Percentiles rank a stretch among this genome's conserved stretches.
These are phyloP conservation scores for Berkeleyomyces rouxiae DNA, from an alignment of 2,329 filamentous ascomycete genomes.

Conservation along the genomic window DNA sequence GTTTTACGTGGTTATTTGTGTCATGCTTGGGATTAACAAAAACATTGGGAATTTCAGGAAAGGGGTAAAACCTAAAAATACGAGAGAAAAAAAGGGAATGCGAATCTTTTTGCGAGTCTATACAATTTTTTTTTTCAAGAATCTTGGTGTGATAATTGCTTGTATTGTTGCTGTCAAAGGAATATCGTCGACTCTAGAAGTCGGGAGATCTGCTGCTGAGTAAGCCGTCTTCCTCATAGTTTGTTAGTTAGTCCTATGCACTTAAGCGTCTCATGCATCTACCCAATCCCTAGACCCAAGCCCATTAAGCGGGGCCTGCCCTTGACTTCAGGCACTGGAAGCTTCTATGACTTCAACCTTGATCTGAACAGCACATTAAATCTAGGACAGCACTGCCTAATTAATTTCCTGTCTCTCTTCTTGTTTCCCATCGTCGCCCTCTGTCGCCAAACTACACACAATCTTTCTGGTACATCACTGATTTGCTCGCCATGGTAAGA, in stretches of 20 bases:
- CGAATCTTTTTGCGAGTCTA: neutral
- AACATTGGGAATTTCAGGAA: too few species aligned
- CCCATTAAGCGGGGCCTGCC: neutral
- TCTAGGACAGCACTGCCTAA: too few species aligned
- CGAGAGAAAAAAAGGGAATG: too few species aligned
- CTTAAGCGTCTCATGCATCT: neutral
- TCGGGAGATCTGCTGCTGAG: neutral
- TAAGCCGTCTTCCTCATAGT: neutral
- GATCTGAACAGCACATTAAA: too few species aligned
- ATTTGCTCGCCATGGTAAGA: constrained; percentile 1
- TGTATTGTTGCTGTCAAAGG: too few species aligned
- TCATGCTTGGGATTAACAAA: neutral
- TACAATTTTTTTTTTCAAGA: neutral
- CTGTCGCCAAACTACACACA: neutral
- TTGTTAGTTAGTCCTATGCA: neutral
- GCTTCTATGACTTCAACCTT: neutral
- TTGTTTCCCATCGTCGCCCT: neutral
- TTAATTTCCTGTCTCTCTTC: neutral
- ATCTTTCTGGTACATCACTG: neutral
- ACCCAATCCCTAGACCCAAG: neutral
- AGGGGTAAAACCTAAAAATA: neutral
- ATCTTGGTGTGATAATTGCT: neutral
- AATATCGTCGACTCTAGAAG: too few species aligned
- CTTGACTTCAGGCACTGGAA: neutral
- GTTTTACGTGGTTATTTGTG: neutral